Evolutionary conservation across 768 basidiomycete species (phyloP).

Genomic region (Amanita muscaria): DNA sequence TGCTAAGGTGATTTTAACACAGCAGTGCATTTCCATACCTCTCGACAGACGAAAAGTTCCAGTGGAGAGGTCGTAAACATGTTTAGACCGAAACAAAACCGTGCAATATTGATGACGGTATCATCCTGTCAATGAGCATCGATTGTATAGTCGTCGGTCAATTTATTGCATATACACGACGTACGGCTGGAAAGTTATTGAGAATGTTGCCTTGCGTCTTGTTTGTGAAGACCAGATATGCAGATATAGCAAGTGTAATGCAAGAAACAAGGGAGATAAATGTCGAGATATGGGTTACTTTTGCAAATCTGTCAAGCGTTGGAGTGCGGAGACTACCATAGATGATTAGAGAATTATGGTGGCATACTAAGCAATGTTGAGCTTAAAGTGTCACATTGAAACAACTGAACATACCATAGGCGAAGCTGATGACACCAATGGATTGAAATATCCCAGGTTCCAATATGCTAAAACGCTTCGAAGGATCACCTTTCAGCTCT

Average conservation of each 20-base stretch:
- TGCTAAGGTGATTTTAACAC: background rate
- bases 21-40: slow-evolving; percentile 52
- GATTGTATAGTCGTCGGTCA: too few relatives aligned
- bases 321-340: slow-evolving; percentile 91
- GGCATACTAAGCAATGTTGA: too few relatives aligned
- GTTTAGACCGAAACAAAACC: slow-evolving; percentile 89
- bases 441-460: slow-evolving; percentile 85
- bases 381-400: slow-evolving; percentile 1
- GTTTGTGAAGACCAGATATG: slow-evolving; percentile 83
- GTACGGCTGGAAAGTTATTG: slow-evolving; percentile 83
- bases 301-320: slow-evolving; percentile 87
- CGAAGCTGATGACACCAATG: slow-evolving; percentile 95
- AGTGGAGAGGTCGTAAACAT: slow-evolving; percentile 98
- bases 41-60: slow-evolving; percentile 95
- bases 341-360: slow-evolving; percentile 95
- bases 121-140: slow-evolving; percentile 45
- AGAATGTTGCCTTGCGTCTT: slow-evolving; percentile 90
- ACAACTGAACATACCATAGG: slow-evolving; percentile 44
- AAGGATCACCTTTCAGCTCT: slow-evolving; percentile 70
- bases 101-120: slow-evolving; percentile 88
- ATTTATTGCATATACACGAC: slow-evolving; percentile 15
- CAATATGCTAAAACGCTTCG: slow-evolving; percentile 65
- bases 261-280: slow-evolving; percentile 79
- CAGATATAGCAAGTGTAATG: slow-evolving; percentile 74
- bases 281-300: slow-evolving; percentile 90